Percentiles rank a stretch among this genome's conserved stretches.
Evolutionary conservation across 2,329 filamentous ascomycete species (phyloP).

Genomic region (Fusarium pseudocircinatum): DNA sequence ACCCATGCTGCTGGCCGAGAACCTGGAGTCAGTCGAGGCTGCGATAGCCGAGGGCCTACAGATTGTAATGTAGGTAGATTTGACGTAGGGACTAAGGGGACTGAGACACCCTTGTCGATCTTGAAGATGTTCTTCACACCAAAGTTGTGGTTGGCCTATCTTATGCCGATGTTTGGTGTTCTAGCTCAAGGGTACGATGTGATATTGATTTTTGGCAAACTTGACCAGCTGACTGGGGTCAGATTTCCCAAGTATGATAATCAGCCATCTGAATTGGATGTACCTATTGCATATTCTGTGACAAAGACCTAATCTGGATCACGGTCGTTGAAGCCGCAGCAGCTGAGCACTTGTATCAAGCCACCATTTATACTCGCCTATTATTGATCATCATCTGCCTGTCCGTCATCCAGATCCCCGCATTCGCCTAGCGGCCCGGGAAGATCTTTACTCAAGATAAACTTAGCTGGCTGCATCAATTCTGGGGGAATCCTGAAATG

Average conservation of each 20-base stretch:
- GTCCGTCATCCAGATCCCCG: slow-evolving; percentile 13
- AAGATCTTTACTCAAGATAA: slow-evolving; percentile 26
- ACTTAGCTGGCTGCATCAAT: slow-evolving; percentile 7
- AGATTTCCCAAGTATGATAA: not conserved
- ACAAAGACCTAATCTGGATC: not conserved
- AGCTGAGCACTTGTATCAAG: slow-evolving; percentile 7
- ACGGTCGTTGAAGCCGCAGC: not conserved
- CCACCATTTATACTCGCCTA: not conserved
- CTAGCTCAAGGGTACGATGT: not conserved
- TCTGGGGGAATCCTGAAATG: not conserved
- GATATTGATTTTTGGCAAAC: not conserved
- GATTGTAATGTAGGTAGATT: not conserved
- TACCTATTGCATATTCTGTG: not conserved
- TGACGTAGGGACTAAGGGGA: slow-evolving; percentile 8
- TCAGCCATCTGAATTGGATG: not conserved
- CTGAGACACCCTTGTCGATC: slow-evolving; percentile 38
- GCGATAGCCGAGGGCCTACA: slow-evolving; percentile 38
- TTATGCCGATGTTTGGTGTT: slow-evolving; percentile 3
- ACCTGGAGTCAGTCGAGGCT: slow-evolving; percentile 34
- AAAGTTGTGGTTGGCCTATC: slow-evolving; percentile 29
- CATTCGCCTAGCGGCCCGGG: slow-evolving; percentile 15
- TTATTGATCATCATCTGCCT: not conserved
- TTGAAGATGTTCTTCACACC: slow-evolving; percentile 39
- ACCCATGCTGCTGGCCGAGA: slow-evolving; percentile 22
- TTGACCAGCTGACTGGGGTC: not conserved